phyloP scores from a whole-genome alignment of 2,329 filamentous ascomycete genomes.

The Trichophyton verrucosum region DNA sequence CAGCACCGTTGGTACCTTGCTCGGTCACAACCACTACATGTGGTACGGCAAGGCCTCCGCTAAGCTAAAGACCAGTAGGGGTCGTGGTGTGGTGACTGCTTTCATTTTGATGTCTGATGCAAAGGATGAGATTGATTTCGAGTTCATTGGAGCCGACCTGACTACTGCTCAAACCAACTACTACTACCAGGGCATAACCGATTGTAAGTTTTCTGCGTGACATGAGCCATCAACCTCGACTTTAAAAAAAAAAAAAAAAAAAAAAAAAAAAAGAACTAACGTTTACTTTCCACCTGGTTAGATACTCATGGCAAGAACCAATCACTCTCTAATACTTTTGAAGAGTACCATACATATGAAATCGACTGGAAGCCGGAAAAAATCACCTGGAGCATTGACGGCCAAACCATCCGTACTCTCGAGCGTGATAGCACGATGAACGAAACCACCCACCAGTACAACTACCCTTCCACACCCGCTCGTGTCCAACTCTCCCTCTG shows the following conservation, averaged over 20 bases:
- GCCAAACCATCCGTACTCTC: constrained; percentile 59
- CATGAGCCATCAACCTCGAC: not conserved
- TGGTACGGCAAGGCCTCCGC: constrained; percentile 95
- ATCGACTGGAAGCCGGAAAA: constrained; percentile 83
- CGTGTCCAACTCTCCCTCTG: constrained; percentile 90
- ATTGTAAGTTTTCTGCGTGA: constrained; percentile 52
- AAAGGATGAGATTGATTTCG: constrained; percentile 97
- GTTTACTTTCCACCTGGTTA: constrained; percentile 4
- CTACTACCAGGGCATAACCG: constrained; percentile 86
- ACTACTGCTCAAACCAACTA: constrained; percentile 78
- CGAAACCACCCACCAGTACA: constrained; percentile 63
- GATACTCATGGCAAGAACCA: constrained; percentile 67
- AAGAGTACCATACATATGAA: constrained; percentile 77
- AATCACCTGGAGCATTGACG: constrained; percentile 80
- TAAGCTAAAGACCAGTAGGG: constrained; percentile 70
- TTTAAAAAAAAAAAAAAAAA: no score
- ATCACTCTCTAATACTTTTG: constrained; percentile 54
- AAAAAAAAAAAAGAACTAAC: not conserved
- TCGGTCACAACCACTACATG: constrained; percentile 76
- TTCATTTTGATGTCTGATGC: constrained; percentile 93
- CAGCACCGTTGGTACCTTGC: constrained; percentile 71
- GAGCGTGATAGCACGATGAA: constrained; percentile 78
- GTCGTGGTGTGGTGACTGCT: constrained; percentile 82
- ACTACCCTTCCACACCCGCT: constrained; percentile 81
- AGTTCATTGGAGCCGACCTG: constrained; percentile 77